These are phyloP conservation scores for Phaeolepiota aurea DNA, from an alignment of 768 basidiomycete species.

Conservation along the genomic window DNA sequence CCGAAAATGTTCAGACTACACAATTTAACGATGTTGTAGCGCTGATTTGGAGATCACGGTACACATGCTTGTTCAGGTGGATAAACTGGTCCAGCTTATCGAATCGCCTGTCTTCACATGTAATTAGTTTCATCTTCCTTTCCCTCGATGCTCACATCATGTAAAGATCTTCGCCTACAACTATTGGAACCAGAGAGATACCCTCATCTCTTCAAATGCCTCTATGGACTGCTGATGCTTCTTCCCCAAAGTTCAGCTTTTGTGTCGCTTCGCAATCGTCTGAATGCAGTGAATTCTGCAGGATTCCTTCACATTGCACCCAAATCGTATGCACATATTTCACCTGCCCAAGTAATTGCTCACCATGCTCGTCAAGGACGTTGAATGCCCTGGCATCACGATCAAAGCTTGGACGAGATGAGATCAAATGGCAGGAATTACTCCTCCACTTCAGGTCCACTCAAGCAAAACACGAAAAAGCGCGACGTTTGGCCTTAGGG, in stretches of 20 bases:
- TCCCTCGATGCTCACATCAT: conserved; percentile 1
- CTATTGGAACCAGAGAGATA: conserved; percentile 95
- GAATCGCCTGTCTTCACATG: conserved; percentile 99
- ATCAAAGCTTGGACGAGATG: conserved; percentile 74
- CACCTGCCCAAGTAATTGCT: background rate
- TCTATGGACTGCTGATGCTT: conserved; percentile 95
- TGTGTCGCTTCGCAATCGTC: conserved; percentile 84
- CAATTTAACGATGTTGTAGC: too few species aligned
- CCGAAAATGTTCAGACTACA: too few species aligned
- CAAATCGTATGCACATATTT: conserved; percentile 60
- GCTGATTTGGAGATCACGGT: conserved; percentile 97
- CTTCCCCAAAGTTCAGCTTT: conserved; percentile 97
- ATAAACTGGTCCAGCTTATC: conserved; percentile 95
- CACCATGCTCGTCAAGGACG: conserved; percentile 7
- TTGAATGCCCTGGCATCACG: conserved; percentile 41
- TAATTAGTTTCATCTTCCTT: conserved; percentile 19
- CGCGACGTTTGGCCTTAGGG: conserved; percentile 72
- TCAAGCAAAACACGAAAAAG: conserved; percentile 88
- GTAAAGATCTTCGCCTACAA: conserved; percentile 76
- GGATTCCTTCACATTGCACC: conserved; percentile 90
- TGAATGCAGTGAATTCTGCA: conserved; percentile 91
- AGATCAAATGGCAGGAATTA: conserved; percentile 97
- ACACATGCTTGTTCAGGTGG: conserved; percentile 88
- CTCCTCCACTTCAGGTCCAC: conserved; percentile 86
- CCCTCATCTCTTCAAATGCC: conserved; percentile 93